phyloP scores from a whole-genome alignment of 768 basidiomycete genomes.

The Rubroboletus satanas region DNA sequence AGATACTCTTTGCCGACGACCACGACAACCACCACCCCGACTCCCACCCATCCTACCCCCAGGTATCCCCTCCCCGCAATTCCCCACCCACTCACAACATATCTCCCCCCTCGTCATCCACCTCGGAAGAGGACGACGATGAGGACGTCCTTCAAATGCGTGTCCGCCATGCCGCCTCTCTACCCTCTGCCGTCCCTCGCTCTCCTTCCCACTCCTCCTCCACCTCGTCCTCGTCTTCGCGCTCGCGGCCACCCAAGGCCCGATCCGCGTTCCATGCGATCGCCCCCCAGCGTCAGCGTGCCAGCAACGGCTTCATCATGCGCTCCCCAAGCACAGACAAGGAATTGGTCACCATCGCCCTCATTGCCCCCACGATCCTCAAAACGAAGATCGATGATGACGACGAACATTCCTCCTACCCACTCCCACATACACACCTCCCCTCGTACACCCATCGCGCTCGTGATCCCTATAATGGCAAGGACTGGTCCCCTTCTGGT shows the following conservation, averaged over 20 bases:
- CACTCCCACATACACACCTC: slow-evolving; percentile 11
- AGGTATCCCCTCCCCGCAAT: slow-evolving; percentile 13
- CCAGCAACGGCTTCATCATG: slow-evolving; percentile 45
- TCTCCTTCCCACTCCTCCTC: slow-evolving; percentile 40
- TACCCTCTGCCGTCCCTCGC: slow-evolving; percentile 23
- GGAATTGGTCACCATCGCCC: slow-evolving; percentile 65
- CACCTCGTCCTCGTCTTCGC: slow-evolving; percentile 20
- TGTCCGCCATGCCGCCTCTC: slow-evolving; percentile 26
- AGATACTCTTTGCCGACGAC: slow-evolving; percentile 29
- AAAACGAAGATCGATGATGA: slow-evolving; percentile 69
- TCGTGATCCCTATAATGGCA: slow-evolving; percentile 4
- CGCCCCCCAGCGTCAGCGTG: slow-evolving; percentile 16
- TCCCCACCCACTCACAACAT: slow-evolving; percentile 21
- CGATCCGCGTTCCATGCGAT: slow-evolving; percentile 26
- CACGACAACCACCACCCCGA: slow-evolving; percentile 17
- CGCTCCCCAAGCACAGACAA: slow-evolving; percentile 34
- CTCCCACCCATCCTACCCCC: slow-evolving; percentile 14
- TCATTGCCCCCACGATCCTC: slow-evolving; percentile 77
- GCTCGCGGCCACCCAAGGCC: slow-evolving; percentile 28
- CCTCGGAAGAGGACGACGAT: slow-evolving; percentile 42
- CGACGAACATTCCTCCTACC: slow-evolving; percentile 22
- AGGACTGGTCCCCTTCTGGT: slow-evolving; percentile 13
- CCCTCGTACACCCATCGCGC: slow-evolving; percentile 5
- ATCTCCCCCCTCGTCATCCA: slow-evolving; percentile 30
- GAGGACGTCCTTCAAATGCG: slow-evolving; percentile 69